A percentile compares a stretch with the other conserved stretches of the same genome.
Evolutionary conservation across 768 basidiomycete genomes (phyloP).

Genomic region (Harrya chromipes): DNA sequence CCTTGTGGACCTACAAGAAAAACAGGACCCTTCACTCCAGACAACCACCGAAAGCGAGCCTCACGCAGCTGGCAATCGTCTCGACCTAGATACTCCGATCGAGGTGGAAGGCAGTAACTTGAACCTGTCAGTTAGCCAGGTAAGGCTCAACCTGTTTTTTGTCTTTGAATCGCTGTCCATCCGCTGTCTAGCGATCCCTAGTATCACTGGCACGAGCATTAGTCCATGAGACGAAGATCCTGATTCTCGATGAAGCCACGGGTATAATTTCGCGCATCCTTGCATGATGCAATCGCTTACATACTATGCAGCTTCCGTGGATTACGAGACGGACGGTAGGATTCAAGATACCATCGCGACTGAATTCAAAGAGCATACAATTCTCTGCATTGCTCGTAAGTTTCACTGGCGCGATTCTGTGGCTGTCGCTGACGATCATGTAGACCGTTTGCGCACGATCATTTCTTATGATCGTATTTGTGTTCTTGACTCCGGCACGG

Average conservation of each 20-base stretch:
- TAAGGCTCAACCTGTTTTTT: slow-evolving; percentile 14
- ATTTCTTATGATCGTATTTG: slow-evolving; percentile 86
- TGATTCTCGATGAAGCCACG: slow-evolving; percentile 90
- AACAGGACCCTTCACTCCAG: slow-evolving; percentile 23
- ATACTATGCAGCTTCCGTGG: slow-evolving; percentile 61
- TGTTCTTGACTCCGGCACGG: slow-evolving; percentile 78
- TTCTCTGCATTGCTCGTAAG: slow-evolving; percentile 85
- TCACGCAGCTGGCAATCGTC: slow-evolving; percentile 44
- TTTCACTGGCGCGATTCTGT: slow-evolving; percentile 9
- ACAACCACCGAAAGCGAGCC: slow-evolving; percentile 36
- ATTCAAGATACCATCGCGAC: slow-evolving; percentile 88
- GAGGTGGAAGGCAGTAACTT: slow-evolving; percentile 90
- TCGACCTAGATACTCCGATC: slow-evolving; percentile 78
- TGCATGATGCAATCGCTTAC: background rate
- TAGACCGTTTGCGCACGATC: slow-evolving; percentile 84
- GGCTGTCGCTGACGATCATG: slow-evolving; percentile 1
- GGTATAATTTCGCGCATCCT: slow-evolving; percentile 33
- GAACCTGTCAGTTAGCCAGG: slow-evolving; percentile 66
- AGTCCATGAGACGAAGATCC: slow-evolving; percentile 79
- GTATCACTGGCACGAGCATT: slow-evolving; percentile 87
- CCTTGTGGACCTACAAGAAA: slow-evolving; percentile 57
- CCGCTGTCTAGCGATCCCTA: slow-evolving; percentile 58
- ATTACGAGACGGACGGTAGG: slow-evolving; percentile 85
- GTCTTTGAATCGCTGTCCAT: too few species aligned
- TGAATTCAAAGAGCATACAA: slow-evolving; percentile 81